Base-by-base conservation (phyloP, 495 filamentous ascomycete genomes). In the Podospora comata region DNA sequence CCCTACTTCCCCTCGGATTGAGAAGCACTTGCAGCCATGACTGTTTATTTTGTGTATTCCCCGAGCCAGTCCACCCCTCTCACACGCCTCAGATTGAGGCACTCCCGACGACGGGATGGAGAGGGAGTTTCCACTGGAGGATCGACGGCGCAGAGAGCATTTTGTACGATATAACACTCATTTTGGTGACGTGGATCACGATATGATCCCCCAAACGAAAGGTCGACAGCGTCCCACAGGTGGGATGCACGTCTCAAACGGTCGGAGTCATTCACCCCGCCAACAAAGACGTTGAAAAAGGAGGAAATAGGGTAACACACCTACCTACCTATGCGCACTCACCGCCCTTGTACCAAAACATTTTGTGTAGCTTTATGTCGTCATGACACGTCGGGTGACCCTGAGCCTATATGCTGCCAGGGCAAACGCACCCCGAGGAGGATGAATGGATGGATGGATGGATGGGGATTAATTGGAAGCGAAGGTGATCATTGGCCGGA, bases 321-420 rank as follows among this genome's bases (percentile, higher is more conserved):
- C 54, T 18, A 65, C 26, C 48, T 48, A 48, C 13, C 55, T 58
- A 9, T 61, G 39, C 61, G 67, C 60, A 23, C 27, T 68, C 16
- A 68, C 67, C 67, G 67, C 67, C 55, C 39, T n/a, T 39, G 53
- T 58, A 63, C 60, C 18, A 57, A 68, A 54, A 68, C 67, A 59
- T 30, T 58, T 58, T 34, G 59, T 68, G 66, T 68, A 68, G 53
- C 55, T 60, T 60, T 64, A 68, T 68, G 60, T 58, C 67, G 67
- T 64, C 67, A 62, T 68, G 61, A 68, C 54, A 63, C 32, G 16
- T 44, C 32, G 32, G 27, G 61, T 48, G 32, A 18, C 30, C 61
- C 27, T 63, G 27, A 13, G 39, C 39, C 39, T 48, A 48, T 48
- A 48, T 48, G 39, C 15, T 48, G 19, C n/a, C 28, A 32, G 61